Conservation (phyloP, 140 eudicot genomes). For the Stevia rebaudiana region DNA sequence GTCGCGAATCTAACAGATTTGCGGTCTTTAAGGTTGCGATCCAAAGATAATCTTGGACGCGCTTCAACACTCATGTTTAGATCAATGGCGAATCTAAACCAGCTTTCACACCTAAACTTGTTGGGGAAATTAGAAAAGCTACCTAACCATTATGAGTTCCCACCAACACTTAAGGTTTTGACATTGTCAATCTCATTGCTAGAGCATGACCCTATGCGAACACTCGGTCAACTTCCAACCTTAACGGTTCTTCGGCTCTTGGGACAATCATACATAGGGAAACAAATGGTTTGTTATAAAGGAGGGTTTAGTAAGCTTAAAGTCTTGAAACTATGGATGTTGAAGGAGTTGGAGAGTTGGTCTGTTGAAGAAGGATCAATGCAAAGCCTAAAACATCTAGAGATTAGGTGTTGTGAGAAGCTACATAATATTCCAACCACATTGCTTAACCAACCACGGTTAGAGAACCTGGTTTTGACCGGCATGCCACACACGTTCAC, state of each 20-base stretch:
- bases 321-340: slow-evolving; percentile 47
- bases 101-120: slow-evolving; percentile 42
- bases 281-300: slow-evolving; percentile 25
- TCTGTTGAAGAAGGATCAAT: slow-evolving; percentile 36
- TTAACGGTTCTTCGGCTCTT: slow-evolving; percentile 50
- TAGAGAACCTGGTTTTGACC: slow-evolving; percentile 39
- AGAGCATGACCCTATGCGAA: slow-evolving; percentile 40
- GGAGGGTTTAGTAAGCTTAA: slow-evolving; percentile 35
- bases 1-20: slow-evolving; percentile 19
- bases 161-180: slow-evolving; percentile 42
- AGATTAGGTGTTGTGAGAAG: slow-evolving; percentile 39
- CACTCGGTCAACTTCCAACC: slow-evolving; percentile 35
- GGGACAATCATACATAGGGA: slow-evolving; percentile 40
- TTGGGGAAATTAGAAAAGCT: slow-evolving; percentile 35
- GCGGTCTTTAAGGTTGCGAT: slow-evolving; percentile 34
- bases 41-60: slow-evolving; percentile 26
- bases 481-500: slow-evolving; percentile 33
- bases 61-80: slow-evolving; percentile 29
- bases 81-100: slow-evolving; percentile 24
- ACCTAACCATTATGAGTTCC: slow-evolving; percentile 24
- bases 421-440: slow-evolving; percentile 27
- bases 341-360: slow-evolving; percentile 40
- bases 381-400: slow-evolving; percentile 39
- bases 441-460: slow-evolving; percentile 16
- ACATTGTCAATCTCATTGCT: slow-evolving; percentile 42